Evolutionary conservation across 2,329 filamentous ascomycete genomes (phyloP).

Genomic region (Knufia petricola): DNA sequence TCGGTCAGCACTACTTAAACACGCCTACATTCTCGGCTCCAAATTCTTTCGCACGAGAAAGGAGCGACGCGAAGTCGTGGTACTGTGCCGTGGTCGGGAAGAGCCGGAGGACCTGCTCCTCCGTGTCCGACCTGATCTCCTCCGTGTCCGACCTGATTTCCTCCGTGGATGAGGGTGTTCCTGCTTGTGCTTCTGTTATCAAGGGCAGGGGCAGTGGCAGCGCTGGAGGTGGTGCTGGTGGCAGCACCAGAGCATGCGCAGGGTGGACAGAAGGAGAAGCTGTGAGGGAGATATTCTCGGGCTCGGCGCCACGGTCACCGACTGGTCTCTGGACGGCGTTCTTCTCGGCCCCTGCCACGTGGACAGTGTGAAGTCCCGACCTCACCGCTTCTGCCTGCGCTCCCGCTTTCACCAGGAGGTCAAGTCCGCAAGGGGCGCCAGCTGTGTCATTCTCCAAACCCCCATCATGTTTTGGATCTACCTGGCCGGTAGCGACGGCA

Average conservation of each 20-base stretch:
- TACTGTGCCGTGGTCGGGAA: too few relatives aligned
- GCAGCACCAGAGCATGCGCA: not conserved
- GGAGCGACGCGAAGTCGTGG: too few relatives aligned
- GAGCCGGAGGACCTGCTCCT: too few relatives aligned
- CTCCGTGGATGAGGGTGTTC: too few relatives aligned
- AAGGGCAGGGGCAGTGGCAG: not conserved
- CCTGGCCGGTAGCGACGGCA: not conserved
- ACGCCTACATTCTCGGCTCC: too few relatives aligned
- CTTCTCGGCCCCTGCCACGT: not conserved
- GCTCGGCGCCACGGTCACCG: not conserved
- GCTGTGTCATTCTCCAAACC: not conserved
- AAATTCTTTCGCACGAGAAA: too few relatives aligned
- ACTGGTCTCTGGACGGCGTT: not conserved
- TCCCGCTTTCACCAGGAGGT: not conserved
- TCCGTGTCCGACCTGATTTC: too few relatives aligned
- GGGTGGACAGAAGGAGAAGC: not conserved
- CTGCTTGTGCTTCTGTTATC: too few relatives aligned
- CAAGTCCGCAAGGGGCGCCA: not conserved
- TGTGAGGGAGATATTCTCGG: not conserved
- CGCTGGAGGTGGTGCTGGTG: too few relatives aligned
- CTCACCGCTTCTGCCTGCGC: not conserved
- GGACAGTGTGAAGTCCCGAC: not conserved
- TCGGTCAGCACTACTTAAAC: too few relatives aligned
- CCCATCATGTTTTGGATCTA: not conserved
- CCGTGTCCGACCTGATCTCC: too few relatives aligned